Evolutionary conservation across 352 stramenopile species (phyloP), one percentile per base, ranked within the genome.

Genomic region (Pythium apleroticum): DNA sequence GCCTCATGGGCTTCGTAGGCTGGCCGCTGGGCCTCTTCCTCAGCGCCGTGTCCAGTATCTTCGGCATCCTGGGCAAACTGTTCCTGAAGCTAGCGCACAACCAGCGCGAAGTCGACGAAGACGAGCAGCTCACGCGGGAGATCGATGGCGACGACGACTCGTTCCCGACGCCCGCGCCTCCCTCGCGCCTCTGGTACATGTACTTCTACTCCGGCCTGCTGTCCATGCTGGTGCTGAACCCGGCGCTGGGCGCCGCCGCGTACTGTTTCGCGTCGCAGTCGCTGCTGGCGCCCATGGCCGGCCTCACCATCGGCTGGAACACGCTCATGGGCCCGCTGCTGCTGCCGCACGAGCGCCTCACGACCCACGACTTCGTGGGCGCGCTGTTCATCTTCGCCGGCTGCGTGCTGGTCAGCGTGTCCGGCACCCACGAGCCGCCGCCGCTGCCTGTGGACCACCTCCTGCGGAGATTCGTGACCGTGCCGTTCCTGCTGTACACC

Each of bases 231-330:
- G 80, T 92, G 27, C 57, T 93, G 56, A 93, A 93, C 48, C 85
- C 85, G 3, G 72, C 80, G 25, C 68, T 93, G 7, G 81, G 73
- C 14, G 76, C 84, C 2, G 60, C 88, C 11, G 83, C 82, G 27
- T 91, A 90, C 65, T 88, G 80, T 57, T 94, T 92, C 52, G 85
- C 85, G 22, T 86, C 85, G 25, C 85, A 91, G 66, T 94, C 85
- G 49, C 70, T 94, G 15, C 69, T 94, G 17, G 83, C 85, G n/a
- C 85, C 85, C 0, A 94, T 94, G 85, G 83, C 81, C 12, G 85
- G 85, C 1, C 76, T 94, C 52, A 91, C 83, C 10, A 90, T 94
- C 60, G 81, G 81, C 27, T 94, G 85, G 85, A 94, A 94, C 68
- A 91, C 84, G 48, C 71, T 92, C 25, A 77, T 94, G 45, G 84